Evolutionary conservation across 2,329 filamentous ascomycete genomes (phyloP).

Genomic region (Colletotrichum gigasporum): DNA sequence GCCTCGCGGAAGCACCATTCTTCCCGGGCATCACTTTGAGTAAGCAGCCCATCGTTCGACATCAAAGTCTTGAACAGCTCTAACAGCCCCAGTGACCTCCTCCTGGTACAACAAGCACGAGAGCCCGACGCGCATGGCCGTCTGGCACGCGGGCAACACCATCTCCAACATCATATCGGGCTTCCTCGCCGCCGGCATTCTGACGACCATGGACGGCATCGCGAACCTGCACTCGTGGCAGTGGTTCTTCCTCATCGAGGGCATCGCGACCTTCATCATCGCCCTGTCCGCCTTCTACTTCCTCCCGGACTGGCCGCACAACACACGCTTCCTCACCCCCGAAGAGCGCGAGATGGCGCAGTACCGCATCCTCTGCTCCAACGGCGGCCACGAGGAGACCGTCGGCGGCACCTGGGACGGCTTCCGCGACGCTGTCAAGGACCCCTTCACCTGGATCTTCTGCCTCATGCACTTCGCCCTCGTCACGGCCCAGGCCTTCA

Average conservation of each 20-base stretch:
- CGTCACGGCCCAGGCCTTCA: constrained; percentile 51
- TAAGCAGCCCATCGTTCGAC: constrained; percentile 9
- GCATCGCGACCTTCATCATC: constrained; percentile 44
- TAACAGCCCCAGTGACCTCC: constrained; percentile 41
- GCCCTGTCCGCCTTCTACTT: constrained; percentile 45
- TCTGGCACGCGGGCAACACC: constrained; percentile 55
- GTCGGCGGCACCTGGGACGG: constrained; percentile 47
- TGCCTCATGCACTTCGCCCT: constrained; percentile 53
- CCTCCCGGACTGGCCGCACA: constrained; percentile 49
- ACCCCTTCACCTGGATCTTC: constrained; percentile 51
- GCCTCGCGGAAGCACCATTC: constrained; percentile 46
- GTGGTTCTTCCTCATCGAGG: constrained; percentile 57
- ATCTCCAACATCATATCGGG: constrained; percentile 56
- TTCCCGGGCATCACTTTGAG: constrained; percentile 57
- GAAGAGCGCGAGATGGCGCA: constrained; percentile 52
- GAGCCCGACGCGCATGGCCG: constrained; percentile 50
- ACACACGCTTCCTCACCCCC: constrained; percentile 47
- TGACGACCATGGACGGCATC: constrained; percentile 52
- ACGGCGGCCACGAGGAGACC: constrained; percentile 46
- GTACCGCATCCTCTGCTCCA: constrained; percentile 44
- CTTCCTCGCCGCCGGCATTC: constrained; percentile 53
- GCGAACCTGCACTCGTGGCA: constrained; percentile 50
- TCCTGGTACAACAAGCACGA: constrained; percentile 57
- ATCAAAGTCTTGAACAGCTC: not conserved
- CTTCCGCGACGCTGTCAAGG: constrained; percentile 41